Conservation (phyloP, 1,284 basidiomycete species). For the Chalciporus sp. region DNA sequence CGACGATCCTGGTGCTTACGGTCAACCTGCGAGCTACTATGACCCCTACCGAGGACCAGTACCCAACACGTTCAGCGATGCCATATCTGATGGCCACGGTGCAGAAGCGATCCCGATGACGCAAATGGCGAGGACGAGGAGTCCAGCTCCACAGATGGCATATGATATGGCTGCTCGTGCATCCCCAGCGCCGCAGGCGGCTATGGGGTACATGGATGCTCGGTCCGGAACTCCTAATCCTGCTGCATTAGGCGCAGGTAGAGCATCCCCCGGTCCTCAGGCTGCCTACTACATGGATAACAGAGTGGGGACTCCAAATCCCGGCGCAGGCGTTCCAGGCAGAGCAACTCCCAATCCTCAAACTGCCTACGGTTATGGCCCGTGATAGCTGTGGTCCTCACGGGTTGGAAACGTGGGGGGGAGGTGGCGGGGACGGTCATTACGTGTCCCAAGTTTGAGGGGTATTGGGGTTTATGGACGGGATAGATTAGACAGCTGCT, state of each 20-base stretch:
- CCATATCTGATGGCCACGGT: conserved; percentile 31
- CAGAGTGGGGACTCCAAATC: conserved; percentile 37
- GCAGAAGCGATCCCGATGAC: conserved; percentile 76
- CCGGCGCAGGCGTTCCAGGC: conserved; percentile 34
- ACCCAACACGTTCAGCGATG: conserved; percentile 62
- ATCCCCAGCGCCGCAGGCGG: conserved; percentile 43
- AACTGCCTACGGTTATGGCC: conserved; percentile 42
- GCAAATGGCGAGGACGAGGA: conserved; percentile 56
- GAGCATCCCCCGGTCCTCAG: conserved; percentile 44
- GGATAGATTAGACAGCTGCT: conserved; percentile 14
- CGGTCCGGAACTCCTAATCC: conserved; percentile 39
- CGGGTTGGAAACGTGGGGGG: not conserved
- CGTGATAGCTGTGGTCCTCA: conserved; percentile 18
- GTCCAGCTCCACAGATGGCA: conserved; percentile 43
- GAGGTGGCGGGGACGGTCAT: not conserved
- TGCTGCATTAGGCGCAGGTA: conserved; percentile 34
- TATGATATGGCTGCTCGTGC: conserved; percentile 38
- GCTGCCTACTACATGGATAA: conserved; percentile 26
- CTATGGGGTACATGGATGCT: conserved; percentile 33
- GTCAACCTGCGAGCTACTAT: conserved; percentile 53
- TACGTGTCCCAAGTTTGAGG: conserved; percentile 12
- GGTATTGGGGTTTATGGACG: conserved; percentile 7
- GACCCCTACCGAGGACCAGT: conserved; percentile 78
- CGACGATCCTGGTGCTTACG: conserved; percentile 59
- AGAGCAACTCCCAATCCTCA: conserved; percentile 52